Conservation (phyloP, 495 filamentous ascomycete species). For the Evernia prunastri region DNA sequence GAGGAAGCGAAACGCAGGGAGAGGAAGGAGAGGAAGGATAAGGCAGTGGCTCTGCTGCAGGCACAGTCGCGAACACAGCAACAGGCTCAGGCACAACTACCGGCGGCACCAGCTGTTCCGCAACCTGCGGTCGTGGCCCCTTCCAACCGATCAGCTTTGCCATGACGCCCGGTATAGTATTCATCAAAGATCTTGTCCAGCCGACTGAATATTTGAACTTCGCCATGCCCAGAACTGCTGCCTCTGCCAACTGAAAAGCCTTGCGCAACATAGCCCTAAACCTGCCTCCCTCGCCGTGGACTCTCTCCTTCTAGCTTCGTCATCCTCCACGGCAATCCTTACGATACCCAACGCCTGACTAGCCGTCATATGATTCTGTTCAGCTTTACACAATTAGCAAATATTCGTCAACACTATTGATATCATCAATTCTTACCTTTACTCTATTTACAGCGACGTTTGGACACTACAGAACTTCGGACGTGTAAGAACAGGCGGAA, state of each 20-base stretch:
- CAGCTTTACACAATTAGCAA: not conserved
- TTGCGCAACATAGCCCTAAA: not conserved
- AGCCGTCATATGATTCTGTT: not conserved
- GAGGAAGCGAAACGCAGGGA: constrained; percentile 1
- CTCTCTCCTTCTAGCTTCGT: not conserved
- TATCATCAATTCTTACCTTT: not conserved
- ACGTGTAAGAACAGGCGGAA: not conserved
- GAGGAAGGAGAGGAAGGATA: not conserved
- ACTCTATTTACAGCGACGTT: not conserved
- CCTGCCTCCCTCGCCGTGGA: not conserved
- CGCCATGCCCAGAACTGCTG: not conserved
- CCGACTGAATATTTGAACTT: not conserved
- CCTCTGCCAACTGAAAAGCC: not conserved
- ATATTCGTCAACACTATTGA: not conserved
- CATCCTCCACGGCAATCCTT: not conserved
- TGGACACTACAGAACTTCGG: not conserved
- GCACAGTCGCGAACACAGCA: not conserved
- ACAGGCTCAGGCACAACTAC: constrained; percentile 3
- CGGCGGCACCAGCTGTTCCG: not conserved
- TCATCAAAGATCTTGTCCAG: not conserved
- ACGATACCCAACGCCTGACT: not conserved
- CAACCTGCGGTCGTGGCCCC: not conserved
- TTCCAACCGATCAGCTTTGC: not conserved
- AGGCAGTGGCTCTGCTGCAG: not conserved
- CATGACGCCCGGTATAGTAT: not conserved